A percentile compares a stretch with the other conserved stretches of the same genome.
Evolutionary conservation across 164 flowering plant species (phyloP).

Genomic region (Stephania yunnanensis): DNA sequence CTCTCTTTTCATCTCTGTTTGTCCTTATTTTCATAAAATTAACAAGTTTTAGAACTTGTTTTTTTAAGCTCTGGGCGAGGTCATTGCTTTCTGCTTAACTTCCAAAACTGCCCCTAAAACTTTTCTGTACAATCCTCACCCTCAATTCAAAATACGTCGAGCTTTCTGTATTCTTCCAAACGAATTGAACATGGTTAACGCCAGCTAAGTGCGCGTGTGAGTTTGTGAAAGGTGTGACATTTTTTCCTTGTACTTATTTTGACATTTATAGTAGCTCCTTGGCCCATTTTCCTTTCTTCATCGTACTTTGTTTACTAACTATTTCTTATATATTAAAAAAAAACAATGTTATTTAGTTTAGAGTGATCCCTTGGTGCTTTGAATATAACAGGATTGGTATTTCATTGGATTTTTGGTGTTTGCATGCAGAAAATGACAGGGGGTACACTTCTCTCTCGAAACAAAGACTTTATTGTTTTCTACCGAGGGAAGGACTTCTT

Average conservation of each 20-base stretch:
- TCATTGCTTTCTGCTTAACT: neutral
- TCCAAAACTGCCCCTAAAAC: neutral
- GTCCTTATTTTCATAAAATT: no score
- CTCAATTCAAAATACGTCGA: neutral
- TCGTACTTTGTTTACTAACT: neutral
- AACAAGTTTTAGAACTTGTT: no score
- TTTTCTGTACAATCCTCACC: neutral
- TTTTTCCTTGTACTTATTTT: neutral
- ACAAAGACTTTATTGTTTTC: slow-evolving; percentile 87
- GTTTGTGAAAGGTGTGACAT: neutral
- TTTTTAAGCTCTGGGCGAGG: no score
- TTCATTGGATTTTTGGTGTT: slow-evolving; percentile 7
- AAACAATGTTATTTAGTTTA: no score
- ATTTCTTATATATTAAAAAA: no score
- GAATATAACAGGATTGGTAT: neutral
- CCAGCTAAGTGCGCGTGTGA: neutral
- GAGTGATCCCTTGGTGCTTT: neutral
- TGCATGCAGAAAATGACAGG: slow-evolving; percentile 82
- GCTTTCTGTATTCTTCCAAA: neutral
- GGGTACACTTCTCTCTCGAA: slow-evolving; percentile 72
- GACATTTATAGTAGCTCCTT: neutral
- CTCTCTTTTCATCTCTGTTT: no score
- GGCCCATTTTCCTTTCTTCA: neutral
- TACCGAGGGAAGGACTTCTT: slow-evolving; percentile 89
- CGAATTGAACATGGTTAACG: neutral